Conservation (phyloP, 2,329 filamentous ascomycete genomes). For the Neurospora sp. region DNA sequence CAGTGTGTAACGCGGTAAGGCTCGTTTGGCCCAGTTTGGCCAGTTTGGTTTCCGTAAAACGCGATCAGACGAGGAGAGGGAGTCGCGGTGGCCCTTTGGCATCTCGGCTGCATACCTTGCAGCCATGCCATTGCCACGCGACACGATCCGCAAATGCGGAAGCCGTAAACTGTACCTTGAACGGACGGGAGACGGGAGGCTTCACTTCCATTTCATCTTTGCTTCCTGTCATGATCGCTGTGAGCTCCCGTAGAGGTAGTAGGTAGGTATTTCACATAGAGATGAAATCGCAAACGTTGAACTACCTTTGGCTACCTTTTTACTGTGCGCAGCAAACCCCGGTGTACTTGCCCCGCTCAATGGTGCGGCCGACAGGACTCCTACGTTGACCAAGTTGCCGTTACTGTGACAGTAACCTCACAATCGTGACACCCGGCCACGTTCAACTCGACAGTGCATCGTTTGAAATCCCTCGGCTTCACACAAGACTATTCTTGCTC, state of each 20-base stretch:
- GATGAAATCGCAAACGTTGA: neutral
- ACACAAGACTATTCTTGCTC: neutral
- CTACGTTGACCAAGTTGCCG: neutral
- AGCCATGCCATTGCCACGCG: constrained; percentile 1
- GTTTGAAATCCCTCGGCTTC: neutral
- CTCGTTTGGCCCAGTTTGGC: constrained; percentile 41
- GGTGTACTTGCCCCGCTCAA: neutral
- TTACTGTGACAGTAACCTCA: neutral
- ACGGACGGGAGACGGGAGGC: neutral
- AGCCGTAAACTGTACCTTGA: neutral
- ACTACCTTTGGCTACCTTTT: neutral
- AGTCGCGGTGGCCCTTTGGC: neutral
- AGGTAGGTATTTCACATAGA: neutral
- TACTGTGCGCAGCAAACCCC: neutral
- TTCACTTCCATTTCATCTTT: neutral
- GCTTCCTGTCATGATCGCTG: neutral
- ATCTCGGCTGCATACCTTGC: constrained; percentile 6
- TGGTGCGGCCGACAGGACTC: neutral
- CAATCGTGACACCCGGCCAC: neutral
- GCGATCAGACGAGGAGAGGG: neutral
- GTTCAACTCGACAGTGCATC: neutral
- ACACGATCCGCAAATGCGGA: neutral
- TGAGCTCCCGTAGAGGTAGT: neutral
- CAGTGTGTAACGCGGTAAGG: neutral
- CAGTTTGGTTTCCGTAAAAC: constrained; percentile 71